Conservation (phyloP, 345 rosid genomes). For the Eucalyptus viminalis region DNA sequence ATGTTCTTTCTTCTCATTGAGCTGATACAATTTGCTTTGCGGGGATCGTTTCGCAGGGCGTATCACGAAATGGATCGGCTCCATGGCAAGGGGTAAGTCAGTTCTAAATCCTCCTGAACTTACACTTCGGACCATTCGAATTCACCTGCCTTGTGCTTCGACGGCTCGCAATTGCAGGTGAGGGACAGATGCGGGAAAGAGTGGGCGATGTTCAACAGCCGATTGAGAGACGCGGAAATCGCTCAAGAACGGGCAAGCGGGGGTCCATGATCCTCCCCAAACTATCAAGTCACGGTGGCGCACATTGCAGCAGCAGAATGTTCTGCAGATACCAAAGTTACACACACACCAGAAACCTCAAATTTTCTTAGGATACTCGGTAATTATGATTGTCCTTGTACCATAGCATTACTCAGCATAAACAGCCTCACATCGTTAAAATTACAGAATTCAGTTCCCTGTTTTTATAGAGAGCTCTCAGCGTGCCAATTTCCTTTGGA, state of each 20-base stretch:
- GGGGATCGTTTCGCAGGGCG: conserved; percentile 39
- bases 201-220: conserved; percentile 69
- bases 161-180: conserved; percentile 33
- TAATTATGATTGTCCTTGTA: neutral
- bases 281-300: fast-evolving
- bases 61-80: conserved; percentile 54
- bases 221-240: conserved; percentile 49
- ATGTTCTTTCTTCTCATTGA: neutral
- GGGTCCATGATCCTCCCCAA: conserved; percentile 15
- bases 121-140: neutral
- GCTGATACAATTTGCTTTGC: neutral
- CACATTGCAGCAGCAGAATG: neutral
- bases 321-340: neutral
- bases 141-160: neutral
- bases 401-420: neutral
- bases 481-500: neutral
- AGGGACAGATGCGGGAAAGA: conserved; percentile 83
- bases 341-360: neutral
- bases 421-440: neutral
- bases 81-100: conserved; percentile 93
- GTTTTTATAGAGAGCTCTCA: neutral
- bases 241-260: conserved; percentile 28
- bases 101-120: neutral
- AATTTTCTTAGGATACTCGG: neutral
- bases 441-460: neutral